Conservation (phyloP, 2,329 filamentous ascomycete species). For the Phialemonium atrogriseum region DNA sequence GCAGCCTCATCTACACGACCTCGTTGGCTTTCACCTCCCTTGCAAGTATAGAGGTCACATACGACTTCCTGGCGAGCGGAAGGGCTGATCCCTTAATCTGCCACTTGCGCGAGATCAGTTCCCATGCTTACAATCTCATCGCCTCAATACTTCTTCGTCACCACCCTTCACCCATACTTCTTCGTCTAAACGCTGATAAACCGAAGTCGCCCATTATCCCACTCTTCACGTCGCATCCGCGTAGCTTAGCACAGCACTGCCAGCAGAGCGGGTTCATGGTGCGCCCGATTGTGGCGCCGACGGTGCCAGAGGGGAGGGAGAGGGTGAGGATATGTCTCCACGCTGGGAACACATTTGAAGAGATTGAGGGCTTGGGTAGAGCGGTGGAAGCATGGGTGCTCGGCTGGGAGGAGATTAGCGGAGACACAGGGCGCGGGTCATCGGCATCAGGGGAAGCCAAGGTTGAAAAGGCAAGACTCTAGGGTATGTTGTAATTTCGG, state of each 20-base stretch:
- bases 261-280: conserved; percentile 45
- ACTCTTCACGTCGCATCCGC: conserved; percentile 41
- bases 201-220: conserved; percentile 49
- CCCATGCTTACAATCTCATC: conserved; percentile 32
- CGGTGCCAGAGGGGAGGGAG: conserved; percentile 46
- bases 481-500: no score
- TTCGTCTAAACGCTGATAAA: conserved; percentile 19
- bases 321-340: conserved; percentile 52
- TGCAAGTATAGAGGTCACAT: conserved; percentile 18
- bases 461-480: no score
- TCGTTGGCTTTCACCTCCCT: conserved; percentile 14
- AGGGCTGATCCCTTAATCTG: conserved; percentile 21
- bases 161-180: conserved; percentile 16
- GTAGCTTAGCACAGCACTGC: conserved; percentile 43
- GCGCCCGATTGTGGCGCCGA: conserved; percentile 50
- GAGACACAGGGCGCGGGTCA: no score
- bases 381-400: conserved; percentile 34
- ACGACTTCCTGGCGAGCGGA: conserved; percentile 20
- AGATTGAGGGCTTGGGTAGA: conserved; percentile 41
- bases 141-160: conserved; percentile 7
- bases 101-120: conserved; percentile 36
- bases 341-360: conserved; percentile 43
- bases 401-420: background rate
- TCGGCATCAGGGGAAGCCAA: no score
- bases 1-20: conserved; percentile 62